phyloP scores from a whole-genome alignment of 768 basidiomycete species.

The Hygrocybe coccinea region DNA sequence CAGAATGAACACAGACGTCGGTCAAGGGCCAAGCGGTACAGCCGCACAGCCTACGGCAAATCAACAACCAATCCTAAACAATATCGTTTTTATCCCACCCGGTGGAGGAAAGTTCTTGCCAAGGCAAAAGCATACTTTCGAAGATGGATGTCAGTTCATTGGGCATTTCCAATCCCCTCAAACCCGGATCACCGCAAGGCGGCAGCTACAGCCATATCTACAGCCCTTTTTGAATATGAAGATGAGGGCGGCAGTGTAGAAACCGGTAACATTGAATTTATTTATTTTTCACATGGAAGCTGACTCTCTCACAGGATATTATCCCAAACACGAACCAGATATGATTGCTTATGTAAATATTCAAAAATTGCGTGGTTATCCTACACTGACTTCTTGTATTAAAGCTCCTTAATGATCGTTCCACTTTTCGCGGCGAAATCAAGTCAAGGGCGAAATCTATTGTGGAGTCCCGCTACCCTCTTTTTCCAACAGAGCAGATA shows the following conservation, averaged over 20 bases:
- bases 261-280: background rate
- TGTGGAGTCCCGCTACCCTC: background rate
- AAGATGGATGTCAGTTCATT: background rate
- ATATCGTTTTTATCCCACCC: background rate
- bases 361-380: background rate
- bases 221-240: background rate
- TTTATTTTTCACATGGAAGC: background rate
- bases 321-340: background rate
- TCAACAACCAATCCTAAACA: background rate
- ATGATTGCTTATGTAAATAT: background rate
- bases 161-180: background rate
- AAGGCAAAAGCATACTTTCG: background rate
- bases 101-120: background rate
- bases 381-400: no score
- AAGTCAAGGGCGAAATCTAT: background rate
- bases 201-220: background rate
- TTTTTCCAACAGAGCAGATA: background rate
- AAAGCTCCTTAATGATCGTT: background rate
- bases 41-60: background rate
- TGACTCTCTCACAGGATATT: background rate
- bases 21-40: background rate
- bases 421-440: background rate
- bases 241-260: background rate
- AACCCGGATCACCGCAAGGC: background rate
- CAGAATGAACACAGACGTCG: background rate